Base-by-base conservation (phyloP, 129 eudicot genomes). In the Flaveria trinervia region DNA sequence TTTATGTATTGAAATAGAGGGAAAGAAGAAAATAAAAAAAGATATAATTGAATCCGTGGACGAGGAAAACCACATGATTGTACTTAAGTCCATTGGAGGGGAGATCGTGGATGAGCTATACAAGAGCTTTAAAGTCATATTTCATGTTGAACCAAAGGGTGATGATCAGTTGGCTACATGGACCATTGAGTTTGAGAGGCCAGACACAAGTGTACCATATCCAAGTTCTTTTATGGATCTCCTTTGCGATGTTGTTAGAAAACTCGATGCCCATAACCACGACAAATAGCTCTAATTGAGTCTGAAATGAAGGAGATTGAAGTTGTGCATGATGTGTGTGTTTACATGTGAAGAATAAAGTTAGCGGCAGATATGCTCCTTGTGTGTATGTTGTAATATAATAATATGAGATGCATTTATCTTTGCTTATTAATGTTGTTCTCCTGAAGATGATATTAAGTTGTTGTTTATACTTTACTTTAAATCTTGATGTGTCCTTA, bases 61-160 rank as follows among this genome's bases (percentile, higher is more conserved):
- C 6, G 78, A 81, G 64, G 69, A 70, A 51, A 81, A 81, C 51
- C 80, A 81, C 14, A 48, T 22, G 81, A 9, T 26, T 20, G 59
- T 65, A 48, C 76, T 50, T 68, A 86, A 81, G 74, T 66, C 79
- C 17, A 83, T 87, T 1, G 94, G 84, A 83, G 97, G 97, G 71
- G 91, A 81, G 43, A 51, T 81, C 0, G 72, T 81, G 77, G 78
- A 81, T 9, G 73, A 81, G 72, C 5, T 74, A 60, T 81, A 81
- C 81, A 81, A 81, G 77, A 60, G 18, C 11, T 75, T 81, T 10
- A 76, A 54, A 26, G 36, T 60, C 76, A 76, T 28, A 23, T 60
- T 69, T 9, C 81, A 81, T 70, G 81, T 81, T 26, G 85, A 81
- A 70, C 39, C 48, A 52, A 76, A 60, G 67, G 85, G 77, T 81